Base-by-base conservation (phyloP, 164 flowering plant genomes). In the Kalanchoe fedtschenkoi region DNA sequence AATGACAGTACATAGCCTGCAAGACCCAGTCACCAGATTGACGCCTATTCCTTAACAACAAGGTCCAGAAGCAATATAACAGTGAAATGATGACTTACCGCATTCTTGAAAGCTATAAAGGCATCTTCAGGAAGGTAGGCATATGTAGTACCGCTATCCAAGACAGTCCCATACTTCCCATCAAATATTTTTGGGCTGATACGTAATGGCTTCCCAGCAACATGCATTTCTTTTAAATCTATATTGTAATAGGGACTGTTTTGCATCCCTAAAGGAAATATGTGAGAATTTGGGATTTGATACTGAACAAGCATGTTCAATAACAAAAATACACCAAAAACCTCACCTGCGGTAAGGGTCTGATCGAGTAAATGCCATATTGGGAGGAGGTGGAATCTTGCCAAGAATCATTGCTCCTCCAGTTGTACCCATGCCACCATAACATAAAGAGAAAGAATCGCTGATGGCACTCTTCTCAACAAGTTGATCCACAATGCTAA, bases 371-470 rank as follows among this genome's bases (percentile, higher is more conserved):
- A 81, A 95, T 22, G 88, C 82, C 99, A 91, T 95, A 51, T 73
- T 86, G 47, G 71, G 29, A 6, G 96, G 96, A 35, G 83, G 75
- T 67, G 83, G 47, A 60, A 91, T 76, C 60, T 76, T 82, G 70
- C 97, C 97, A 70, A 91, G 96, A 74, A 95, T 78, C 99, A 95
- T 91, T 51, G 96, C 87, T 65, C 99, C 99, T 37, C 99, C 97
- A 54, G 93, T 91, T 72, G 89, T 47, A 64, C 71, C 88, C 96
- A 91, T 95, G 28, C 99, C 99, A 61, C 99, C 99, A 74, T 86
- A 95, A 68, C 97, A 95, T 58, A 95, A 72, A 24, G 97, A 87
- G 71, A 91, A 95, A 1, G 99, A 95, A 82, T 95, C 85, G 77
- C 77, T 79, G 53, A 95, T 91, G 13, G 81, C 89, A 76, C 86